Conservation (phyloP, 192 early-diverging fungal genomes). For the Coemansia sp. region DNA sequence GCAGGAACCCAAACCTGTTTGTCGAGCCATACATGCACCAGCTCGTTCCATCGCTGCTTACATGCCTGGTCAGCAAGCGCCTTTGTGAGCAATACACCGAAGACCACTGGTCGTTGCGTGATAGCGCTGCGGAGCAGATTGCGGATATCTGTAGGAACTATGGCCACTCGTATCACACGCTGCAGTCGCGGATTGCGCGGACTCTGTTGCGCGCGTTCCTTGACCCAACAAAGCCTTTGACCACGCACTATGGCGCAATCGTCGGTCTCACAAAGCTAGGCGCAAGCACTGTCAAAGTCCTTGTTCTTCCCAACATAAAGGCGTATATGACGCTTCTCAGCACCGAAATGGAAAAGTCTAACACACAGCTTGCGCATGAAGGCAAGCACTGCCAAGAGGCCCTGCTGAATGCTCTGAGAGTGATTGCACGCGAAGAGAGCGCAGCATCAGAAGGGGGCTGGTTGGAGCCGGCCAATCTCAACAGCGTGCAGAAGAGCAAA, state of each 20-base stretch:
- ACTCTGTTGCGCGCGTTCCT: constrained; percentile 89
- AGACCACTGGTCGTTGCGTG: constrained; percentile 85
- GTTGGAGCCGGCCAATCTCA: constrained; percentile 14
- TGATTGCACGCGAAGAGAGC: constrained; percentile 15
- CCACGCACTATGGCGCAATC: constrained; percentile 90
- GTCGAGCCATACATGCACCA: constrained; percentile 97
- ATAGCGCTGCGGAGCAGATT: constrained; percentile 73
- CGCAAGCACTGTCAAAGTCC: constrained; percentile 69
- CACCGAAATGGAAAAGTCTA: constrained; percentile 50
- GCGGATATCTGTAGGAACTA: constrained; percentile 76
- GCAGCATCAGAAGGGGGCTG: constrained; percentile 1
- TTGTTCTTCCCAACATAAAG: constrained; percentile 79
- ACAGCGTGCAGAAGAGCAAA: constrained; percentile 21
- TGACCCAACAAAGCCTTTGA: constrained; percentile 79
- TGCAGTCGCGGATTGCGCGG: constrained; percentile 87
- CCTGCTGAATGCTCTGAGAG: constrained; percentile 32
- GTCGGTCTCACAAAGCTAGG: constrained; percentile 78
- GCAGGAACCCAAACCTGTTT: constrained; percentile 87
- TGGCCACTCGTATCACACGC: constrained; percentile 78
- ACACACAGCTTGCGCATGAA: constrained; percentile 38
- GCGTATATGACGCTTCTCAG: constrained; percentile 60
- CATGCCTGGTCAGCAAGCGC: constrained; percentile 87
- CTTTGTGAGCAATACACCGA: constrained; percentile 67
- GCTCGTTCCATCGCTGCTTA: constrained; percentile 90
- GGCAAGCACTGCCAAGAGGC: constrained; percentile 36